These are phyloP conservation scores for Lipomyces starkeyi DNA, from an alignment of 805 yeast species.

Conservation along the genomic window DNA sequence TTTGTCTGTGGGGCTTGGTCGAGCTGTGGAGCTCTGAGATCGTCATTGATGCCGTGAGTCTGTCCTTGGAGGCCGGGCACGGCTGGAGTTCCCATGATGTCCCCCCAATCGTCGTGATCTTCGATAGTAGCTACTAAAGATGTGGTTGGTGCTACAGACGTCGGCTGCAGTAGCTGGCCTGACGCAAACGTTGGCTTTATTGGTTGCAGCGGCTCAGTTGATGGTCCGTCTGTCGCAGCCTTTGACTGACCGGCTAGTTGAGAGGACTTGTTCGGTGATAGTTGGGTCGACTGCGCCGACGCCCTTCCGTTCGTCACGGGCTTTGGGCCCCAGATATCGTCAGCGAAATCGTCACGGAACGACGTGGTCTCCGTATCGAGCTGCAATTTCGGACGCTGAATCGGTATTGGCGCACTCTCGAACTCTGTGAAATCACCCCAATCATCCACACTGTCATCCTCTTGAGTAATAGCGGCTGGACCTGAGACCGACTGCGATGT, in stretches of 20 bases:
- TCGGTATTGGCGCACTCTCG: background rate
- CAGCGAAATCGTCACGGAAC: background rate
- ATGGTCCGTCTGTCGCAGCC: background rate
- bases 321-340: background rate
- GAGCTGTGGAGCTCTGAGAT: background rate
- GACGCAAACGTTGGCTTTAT: background rate
- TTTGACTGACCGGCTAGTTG: background rate
- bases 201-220: slow-evolving; percentile 10
- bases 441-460: slow-evolving; percentile 10
- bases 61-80: background rate
- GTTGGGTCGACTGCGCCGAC: background rate
- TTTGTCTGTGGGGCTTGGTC: background rate
- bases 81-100: slow-evolving; percentile 10
- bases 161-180: slow-evolving; percentile 4
- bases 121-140: background rate
- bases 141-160: slow-evolving; percentile 5
- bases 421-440: slow-evolving; percentile 21
- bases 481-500: background rate
- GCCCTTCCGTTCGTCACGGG: background rate
- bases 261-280: background rate
- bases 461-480: slow-evolving; percentile 4
- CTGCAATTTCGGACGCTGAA: background rate
- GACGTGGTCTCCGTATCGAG: slow-evolving; percentile 6
- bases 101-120: slow-evolving; percentile 33
- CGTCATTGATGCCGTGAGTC: background rate